These are phyloP conservation scores for Podila minutissima DNA, from an alignment of 192 early-diverging fungal species.

Conservation along the genomic window DNA sequence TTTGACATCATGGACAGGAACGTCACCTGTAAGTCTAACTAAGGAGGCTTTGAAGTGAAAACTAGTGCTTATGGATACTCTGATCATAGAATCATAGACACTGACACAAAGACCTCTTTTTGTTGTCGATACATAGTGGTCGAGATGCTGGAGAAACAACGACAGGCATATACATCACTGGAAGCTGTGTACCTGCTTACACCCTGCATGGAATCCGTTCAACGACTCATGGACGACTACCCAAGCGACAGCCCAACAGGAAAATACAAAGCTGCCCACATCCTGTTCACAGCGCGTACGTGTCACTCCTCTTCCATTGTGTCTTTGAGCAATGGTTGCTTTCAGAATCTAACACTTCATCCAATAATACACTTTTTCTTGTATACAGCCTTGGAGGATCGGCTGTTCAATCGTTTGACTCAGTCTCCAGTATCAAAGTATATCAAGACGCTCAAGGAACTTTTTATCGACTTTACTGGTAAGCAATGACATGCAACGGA, in stretches of 20 bases:
- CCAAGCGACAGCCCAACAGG: constrained; percentile 50
- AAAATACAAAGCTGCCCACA: constrained; percentile 70
- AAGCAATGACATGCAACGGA: neutral
- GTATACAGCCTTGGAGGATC: constrained; percentile 69
- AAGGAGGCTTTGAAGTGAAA: neutral
- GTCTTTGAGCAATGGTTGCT: neutral
- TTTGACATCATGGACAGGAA: constrained; percentile 71
- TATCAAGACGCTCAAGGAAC: constrained; percentile 76
- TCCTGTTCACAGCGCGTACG: constrained; percentile 69
- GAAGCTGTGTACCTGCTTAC: constrained; percentile 72
- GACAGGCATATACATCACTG: constrained; percentile 66
- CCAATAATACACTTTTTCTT: neutral
- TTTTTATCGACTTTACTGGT: constrained; percentile 88
- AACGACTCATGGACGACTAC: constrained; percentile 69
- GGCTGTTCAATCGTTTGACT: constrained; percentile 67
- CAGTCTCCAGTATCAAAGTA: constrained; percentile 61
- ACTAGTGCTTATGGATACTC: neutral
- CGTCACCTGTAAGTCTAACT: constrained; percentile 70
- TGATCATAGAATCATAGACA: too few relatives aligned
- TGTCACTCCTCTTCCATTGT: neutral
- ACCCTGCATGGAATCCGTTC: constrained; percentile 68
- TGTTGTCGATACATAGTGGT: constrained; percentile 52
- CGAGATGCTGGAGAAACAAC: constrained; percentile 66
- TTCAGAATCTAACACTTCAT: neutral
- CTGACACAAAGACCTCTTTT: too few relatives aligned